Conservation (phyloP, 1,284 basidiomycete species). For the Xerocomus amazonicus region DNA sequence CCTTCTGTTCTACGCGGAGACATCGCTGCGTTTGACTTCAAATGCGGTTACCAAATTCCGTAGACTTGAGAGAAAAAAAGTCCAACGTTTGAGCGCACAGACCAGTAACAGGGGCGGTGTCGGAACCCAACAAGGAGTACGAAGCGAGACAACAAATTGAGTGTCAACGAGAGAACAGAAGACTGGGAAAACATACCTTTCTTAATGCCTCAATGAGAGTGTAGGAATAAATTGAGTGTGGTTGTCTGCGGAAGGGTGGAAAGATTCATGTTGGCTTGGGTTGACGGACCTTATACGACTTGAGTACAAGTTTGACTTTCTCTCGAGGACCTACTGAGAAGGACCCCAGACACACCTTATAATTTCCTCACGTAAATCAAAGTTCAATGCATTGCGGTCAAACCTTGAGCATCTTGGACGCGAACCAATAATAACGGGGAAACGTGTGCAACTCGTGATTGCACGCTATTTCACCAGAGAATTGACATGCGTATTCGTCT, state of each 20-base stretch:
- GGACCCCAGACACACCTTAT: conserved; percentile 33
- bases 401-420: conserved; percentile 1
- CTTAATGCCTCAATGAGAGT: conserved; percentile 6
- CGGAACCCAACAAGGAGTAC: conserved; percentile 6
- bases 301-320: conserved; percentile 26
- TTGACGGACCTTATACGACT: conserved; percentile 35
- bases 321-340: conserved; percentile 19
- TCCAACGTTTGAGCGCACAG: conserved; percentile 26
- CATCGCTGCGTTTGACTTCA: conserved; percentile 22
- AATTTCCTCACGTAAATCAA: conserved; percentile 22
- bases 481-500: not conserved
- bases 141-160: conserved; percentile 1
- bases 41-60: conserved; percentile 9
- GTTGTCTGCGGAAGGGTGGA: conserved; percentile 31
- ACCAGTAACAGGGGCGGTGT: conserved; percentile 33
- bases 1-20: conserved; percentile 30
- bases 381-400: conserved; percentile 4
- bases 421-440: conserved; percentile 3
- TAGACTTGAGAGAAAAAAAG: conserved; percentile 4
- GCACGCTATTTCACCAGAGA: not conserved
- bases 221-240: conserved; percentile 12
- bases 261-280: conserved; percentile 34
- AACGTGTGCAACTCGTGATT: conserved; percentile 5
- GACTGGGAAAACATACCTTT: conserved; percentile 12
- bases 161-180: not conserved